These are phyloP conservation scores for Ramaria sp. DNA, from an alignment of 768 basidiomycete genomes.

Conservation along the genomic window DNA sequence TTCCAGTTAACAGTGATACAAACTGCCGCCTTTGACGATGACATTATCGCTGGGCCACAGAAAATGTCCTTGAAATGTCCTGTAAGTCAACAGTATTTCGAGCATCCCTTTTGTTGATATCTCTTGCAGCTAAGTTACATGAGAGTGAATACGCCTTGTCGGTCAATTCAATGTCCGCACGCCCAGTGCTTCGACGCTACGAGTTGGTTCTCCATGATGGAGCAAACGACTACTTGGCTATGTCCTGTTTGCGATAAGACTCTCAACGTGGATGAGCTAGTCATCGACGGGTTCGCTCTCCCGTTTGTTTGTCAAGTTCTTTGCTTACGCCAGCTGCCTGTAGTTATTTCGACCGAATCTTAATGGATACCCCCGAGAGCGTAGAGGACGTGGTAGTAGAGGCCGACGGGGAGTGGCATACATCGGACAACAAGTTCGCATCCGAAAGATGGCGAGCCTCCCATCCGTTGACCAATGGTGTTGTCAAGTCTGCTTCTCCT, in stretches of 20 bases:
- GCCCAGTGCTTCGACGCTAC: slow-evolving; percentile 91
- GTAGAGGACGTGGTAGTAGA: slow-evolving; percentile 93
- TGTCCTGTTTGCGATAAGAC: slow-evolving; percentile 88
- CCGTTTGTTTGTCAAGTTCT: background rate
- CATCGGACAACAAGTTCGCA: slow-evolving; percentile 74
- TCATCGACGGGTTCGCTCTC: slow-evolving; percentile 74
- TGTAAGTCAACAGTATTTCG: slow-evolving; percentile 34
- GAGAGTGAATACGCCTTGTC: slow-evolving; percentile 74
- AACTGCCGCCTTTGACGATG: slow-evolving; percentile 63
- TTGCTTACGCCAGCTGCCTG: background rate
- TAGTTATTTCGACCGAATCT: slow-evolving; percentile 83
- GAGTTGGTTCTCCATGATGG: slow-evolving; percentile 92
- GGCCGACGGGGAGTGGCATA: slow-evolving; percentile 94
- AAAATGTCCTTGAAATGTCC: slow-evolving; percentile 92
- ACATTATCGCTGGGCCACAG: slow-evolving; percentile 82
- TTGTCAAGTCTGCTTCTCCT: background rate
- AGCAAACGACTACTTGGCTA: slow-evolving; percentile 90
- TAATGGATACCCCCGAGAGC: slow-evolving; percentile 62
- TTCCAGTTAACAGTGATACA: slow-evolving; percentile 38
- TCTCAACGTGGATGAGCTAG: slow-evolving; percentile 69
- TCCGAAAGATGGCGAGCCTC: slow-evolving; percentile 52
- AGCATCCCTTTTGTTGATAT: background rate
- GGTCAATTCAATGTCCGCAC: slow-evolving; percentile 82
- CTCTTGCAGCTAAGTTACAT: slow-evolving; percentile 63
- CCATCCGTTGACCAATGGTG: slow-evolving; percentile 6